Evolutionary conservation across 768 basidiomycete species (phyloP).

Genomic region (Trametes meyenii): DNA sequence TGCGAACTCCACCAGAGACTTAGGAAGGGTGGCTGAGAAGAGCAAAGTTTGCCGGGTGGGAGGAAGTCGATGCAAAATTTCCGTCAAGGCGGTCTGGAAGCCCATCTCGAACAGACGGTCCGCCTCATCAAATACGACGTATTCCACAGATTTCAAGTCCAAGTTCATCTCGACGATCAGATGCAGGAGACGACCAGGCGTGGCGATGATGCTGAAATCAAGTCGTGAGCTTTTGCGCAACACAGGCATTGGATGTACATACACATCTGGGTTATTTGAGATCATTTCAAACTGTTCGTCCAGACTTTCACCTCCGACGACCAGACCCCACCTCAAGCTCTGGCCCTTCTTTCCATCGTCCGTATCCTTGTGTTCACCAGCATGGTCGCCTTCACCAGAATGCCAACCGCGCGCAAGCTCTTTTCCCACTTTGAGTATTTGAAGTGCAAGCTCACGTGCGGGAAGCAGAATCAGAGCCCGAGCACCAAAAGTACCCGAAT

Average conservation of each 20-base stretch:
- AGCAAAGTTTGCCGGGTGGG: conserved; percentile 86
- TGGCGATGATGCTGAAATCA: conserved; percentile 83
- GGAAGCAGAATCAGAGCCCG: conserved; percentile 89
- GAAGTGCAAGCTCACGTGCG: conserved; percentile 91
- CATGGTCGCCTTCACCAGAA: conserved; percentile 61
- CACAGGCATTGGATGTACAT: conserved; percentile 38
- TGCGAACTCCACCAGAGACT: conserved; percentile 96
- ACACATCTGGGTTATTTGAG: conserved; percentile 94
- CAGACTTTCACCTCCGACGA: conserved; percentile 94
- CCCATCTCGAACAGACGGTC: conserved; percentile 99
- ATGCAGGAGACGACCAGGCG: conserved; percentile 96
- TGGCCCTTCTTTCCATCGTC: conserved; percentile 61
- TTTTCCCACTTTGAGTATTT: conserved; percentile 93
- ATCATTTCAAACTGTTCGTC: conserved; percentile 98
- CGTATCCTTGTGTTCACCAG: conserved; percentile 57
- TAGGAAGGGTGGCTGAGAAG: conserved; percentile 96
- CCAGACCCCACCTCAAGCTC: conserved; percentile 83
- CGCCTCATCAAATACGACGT: conserved; percentile 96
- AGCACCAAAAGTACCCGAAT: conserved; percentile 79
- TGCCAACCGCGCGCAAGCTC: conserved; percentile 87
- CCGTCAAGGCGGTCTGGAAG: conserved; percentile 88
- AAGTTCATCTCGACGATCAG: conserved; percentile 96
- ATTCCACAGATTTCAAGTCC: conserved; percentile 84
- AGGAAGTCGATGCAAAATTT: conserved; percentile 90
- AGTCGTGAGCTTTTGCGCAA: conserved; percentile 2